Evolutionary conservation across 805 yeast species (phyloP), one percentile per base, ranked within the genome.

Genomic region (Saturnispora zaruensis): DNA sequence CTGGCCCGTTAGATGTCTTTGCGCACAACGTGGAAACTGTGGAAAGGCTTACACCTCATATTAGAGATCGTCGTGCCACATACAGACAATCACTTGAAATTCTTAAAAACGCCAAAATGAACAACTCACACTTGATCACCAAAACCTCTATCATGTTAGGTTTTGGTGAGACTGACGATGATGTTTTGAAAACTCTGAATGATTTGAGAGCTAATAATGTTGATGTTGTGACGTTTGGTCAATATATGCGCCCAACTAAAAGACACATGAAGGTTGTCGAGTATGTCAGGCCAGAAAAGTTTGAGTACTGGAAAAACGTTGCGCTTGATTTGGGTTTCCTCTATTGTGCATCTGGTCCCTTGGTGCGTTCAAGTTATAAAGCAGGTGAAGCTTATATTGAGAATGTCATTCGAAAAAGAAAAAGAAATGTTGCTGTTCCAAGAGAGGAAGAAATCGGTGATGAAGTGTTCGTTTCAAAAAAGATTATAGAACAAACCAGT

Each of bases 341-440:
- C 45, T 91, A 93, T 64, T 95, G 96, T 66, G 99, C 99, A 2
- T 83, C 95, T 53, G 99, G 98, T 4, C 99, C 99, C 2, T 74
- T 93, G 60, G 98, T 93, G 5, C 80, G 99, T 66, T 88, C 97
- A 1, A 86, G 96, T 2, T 93, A 93, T 70, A 93, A 93, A 68
- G 99, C 99, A 25, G 99, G 99, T 53, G 99, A 93, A 68, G 87
- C 95, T 2, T 93, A 89, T 61, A 90, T 93, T 60, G 98, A 93
- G 67, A 93, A 93, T 62, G 93, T 93, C 28, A 73, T 91, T 51
- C 82, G 82, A 61, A 84, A 86, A 69, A 80, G 93, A 66, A 72
- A 71, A 61, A 77, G 78, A 56, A 65, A 66, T 48, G 69, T 66
- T 40, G 69, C 69, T 45, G 59, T 62, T 49, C 53, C 67, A 26